phyloP scores from a whole-genome alignment of 192 early-diverging fungal species.

The Podila minutissima region DNA sequence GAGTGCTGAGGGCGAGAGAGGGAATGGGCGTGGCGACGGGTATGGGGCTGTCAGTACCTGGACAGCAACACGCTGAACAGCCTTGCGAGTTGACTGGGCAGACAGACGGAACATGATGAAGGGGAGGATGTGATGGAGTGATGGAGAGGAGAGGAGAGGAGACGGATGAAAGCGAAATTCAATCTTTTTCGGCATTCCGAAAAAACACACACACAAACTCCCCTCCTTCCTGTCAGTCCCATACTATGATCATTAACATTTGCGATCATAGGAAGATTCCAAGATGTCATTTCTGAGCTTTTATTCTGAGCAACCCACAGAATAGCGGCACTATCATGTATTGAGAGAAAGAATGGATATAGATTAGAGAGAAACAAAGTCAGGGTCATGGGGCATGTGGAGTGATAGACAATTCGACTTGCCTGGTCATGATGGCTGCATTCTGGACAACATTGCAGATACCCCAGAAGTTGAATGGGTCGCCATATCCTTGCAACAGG shows the following conservation, averaged over 20 bases:
- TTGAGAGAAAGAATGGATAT: not conserved
- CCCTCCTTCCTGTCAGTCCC: too few relatives aligned
- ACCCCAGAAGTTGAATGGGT: conserved; percentile 37
- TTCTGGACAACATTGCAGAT: conserved; percentile 49
- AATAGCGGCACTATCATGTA: conserved; percentile 30
- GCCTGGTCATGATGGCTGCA: conserved; percentile 37
- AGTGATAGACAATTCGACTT: not conserved
- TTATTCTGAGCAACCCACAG: conserved; percentile 50
- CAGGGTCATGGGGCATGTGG: not conserved
- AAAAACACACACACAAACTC: not conserved
- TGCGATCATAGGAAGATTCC: not conserved
- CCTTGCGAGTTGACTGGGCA: conserved; percentile 47
- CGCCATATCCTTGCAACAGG: conserved; percentile 22
- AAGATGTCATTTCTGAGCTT: too few relatives aligned
- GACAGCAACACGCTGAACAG: conserved; percentile 53
- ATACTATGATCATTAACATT: too few relatives aligned
- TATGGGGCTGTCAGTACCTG: conserved; percentile 25
- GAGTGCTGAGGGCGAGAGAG: not conserved
- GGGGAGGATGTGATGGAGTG: not conserved
- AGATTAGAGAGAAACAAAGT: not conserved
- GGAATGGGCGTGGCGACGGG: not conserved
- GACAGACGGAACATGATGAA: conserved; percentile 51
- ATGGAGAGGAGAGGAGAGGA: not conserved
- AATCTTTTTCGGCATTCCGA: not conserved
- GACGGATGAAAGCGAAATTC: not conserved